Conservation (phyloP, 176 grass and related monocot species). For the Rhynchospora breviuscula region DNA sequence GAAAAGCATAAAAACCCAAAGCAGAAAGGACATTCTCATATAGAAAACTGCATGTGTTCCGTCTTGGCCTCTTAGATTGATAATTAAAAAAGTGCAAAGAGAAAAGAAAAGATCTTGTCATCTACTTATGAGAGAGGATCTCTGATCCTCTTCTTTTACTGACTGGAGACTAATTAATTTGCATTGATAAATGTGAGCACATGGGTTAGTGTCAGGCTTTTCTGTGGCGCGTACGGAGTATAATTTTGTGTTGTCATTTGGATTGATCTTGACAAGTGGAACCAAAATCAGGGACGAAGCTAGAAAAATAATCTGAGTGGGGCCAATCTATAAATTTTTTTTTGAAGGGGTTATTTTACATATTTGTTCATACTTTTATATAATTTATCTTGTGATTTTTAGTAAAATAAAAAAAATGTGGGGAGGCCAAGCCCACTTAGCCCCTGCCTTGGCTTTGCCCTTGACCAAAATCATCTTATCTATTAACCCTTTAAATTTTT, state of each 20-base stretch:
- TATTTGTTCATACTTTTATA: too few relatives aligned
- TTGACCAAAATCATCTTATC: background rate
- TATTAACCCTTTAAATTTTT: background rate
- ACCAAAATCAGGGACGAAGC: background rate
- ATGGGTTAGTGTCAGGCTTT: background rate
- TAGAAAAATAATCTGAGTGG: too few relatives aligned
- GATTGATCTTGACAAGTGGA: background rate
- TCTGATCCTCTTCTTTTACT: background rate
- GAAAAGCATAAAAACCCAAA: background rate
- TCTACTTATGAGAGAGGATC: background rate
- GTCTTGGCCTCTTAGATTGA: background rate
- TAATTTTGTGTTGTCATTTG: background rate
- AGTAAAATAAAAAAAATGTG: too few relatives aligned
- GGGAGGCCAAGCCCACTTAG: too few relatives aligned
- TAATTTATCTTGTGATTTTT: too few relatives aligned
- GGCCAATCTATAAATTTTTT: too few relatives aligned
- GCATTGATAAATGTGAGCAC: slow-evolving; percentile 3
- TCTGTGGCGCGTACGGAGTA: background rate
- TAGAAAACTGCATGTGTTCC: background rate
- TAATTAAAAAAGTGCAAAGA: slow-evolving; percentile 1
- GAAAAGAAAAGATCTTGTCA: background rate
- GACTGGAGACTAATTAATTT: background rate
- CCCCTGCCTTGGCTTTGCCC: too few relatives aligned
- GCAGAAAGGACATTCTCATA: slow-evolving; percentile 4
- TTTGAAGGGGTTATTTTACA: too few relatives aligned